phyloP scores from a whole-genome alignment of 768 basidiomycete species.

The Mycena olivaceomarginata region DNA sequence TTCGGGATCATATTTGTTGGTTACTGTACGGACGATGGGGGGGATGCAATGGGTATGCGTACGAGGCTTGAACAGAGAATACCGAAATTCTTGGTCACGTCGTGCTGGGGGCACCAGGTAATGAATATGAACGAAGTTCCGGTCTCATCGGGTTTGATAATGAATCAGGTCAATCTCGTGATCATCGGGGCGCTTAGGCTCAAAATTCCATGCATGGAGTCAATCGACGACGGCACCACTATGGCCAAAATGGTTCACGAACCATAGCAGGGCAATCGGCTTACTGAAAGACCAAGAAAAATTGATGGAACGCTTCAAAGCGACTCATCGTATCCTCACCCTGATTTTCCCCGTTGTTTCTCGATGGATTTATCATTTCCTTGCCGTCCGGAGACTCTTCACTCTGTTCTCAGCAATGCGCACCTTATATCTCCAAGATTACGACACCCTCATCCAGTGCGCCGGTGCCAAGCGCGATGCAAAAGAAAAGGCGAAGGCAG shows the following conservation, averaged over 20 bases:
- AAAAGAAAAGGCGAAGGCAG: conserved; percentile 19
- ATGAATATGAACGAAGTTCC: neutral
- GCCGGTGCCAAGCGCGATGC: conserved; percentile 13
- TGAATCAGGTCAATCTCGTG: conserved; percentile 15
- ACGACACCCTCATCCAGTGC: conserved; percentile 5
- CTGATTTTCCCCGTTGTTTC: conserved; percentile 39
- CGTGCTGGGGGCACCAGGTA: conserved; percentile 21
- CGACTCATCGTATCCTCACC: conserved; percentile 12
- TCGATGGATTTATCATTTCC: conserved; percentile 42
- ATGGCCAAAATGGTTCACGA: conserved; percentile 37
- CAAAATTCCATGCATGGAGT: conserved; percentile 3
- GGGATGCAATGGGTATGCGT: conserved; percentile 9
- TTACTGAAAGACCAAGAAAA: conserved; percentile 24
- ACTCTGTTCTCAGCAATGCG: conserved; percentile 15
- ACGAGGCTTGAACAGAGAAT: neutral
- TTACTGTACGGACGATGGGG: conserved; percentile 15
- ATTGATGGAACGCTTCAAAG: neutral
- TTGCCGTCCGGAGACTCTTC: conserved; percentile 25
- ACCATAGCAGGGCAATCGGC: conserved; percentile 30
- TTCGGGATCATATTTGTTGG: neutral
- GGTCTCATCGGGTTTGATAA: neutral
- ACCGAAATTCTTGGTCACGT: neutral
- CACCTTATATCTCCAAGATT: neutral
- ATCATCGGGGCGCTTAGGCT: conserved; percentile 1
- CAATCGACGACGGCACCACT: conserved; percentile 15